Evolutionary conservation across 1,284 basidiomycete species (phyloP), one percentile per base, ranked within the genome.

Genomic region (Apiotrichum siamense): DNA sequence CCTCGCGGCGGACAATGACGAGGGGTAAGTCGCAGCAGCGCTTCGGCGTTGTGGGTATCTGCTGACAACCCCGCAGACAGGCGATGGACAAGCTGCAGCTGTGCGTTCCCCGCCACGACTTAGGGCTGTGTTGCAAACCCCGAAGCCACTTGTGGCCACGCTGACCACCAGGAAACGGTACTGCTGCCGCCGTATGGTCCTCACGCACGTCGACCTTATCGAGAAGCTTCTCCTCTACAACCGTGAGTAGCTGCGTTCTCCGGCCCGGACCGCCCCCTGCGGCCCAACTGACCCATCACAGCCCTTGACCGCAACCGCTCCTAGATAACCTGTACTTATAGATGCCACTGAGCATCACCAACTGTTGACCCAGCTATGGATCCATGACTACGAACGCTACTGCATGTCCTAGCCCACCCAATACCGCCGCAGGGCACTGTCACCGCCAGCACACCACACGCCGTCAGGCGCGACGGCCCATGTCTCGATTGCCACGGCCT

Each of bases 181-280:
- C 74, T 97, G 93, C 76, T 97, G 94, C 75, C 81, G 94, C 42
- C 82, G 94, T 49, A 98, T 98, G 94, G 89, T 98, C 12, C 77
- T 97, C 50, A 97, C 94, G 0, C 94, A 98, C 71, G 71, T 75
- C 55, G 93, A 97, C 75, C 79, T 97, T 55, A 96, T 97, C 62
- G 92, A 97, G 75, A 97, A 96, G 75, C 79, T 96, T 18, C 77
- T 97, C 24, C 89, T 94, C 66, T 97, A 96, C 75, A 96, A 94
- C 76, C 91, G 92, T 96, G 60, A 66, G 90, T 83, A 15, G 21
- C n/a, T 24, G n/a, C n/a, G n/a, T n/a, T n/a, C n/a, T n/a, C n/a
- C n/a, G n/a, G n/a, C n/a, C n/a, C n/a, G n/a, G n/a, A n/a, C n/a
- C n/a, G 35, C 21, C 18, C 29, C 27, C 46, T 53, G 0, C n/a